Evolutionary conservation across 2,329 filamentous ascomycete species (phyloP).

Genomic region (Pseudohalonectria lignicola): DNA sequence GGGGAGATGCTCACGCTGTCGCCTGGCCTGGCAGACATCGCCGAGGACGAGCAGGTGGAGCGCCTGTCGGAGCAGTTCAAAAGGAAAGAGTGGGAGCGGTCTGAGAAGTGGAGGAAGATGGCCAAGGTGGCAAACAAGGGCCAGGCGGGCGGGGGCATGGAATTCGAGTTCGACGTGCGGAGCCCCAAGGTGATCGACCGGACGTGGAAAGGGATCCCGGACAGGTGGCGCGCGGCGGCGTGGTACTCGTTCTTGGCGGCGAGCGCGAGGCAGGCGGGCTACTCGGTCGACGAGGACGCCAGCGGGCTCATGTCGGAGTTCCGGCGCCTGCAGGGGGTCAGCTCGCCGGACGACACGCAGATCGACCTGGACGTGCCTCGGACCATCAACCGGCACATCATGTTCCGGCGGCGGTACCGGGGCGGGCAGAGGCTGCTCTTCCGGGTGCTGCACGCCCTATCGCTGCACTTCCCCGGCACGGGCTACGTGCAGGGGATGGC

Average conservation of each 20-base stretch:
- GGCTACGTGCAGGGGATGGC: slow-evolving; percentile 99
- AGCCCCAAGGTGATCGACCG: slow-evolving; percentile 80
- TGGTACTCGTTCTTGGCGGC: slow-evolving; percentile 88
- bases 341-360: slow-evolving; percentile 85
- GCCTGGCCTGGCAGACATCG: slow-evolving; percentile 43
- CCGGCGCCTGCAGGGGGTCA: slow-evolving; percentile 58
- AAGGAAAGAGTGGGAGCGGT: slow-evolving; percentile 49
- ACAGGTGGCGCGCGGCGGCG: slow-evolving; percentile 84
- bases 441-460: slow-evolving; percentile 82
- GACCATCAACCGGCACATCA: slow-evolving; percentile 91
- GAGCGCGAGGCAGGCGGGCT: slow-evolving; percentile 46
- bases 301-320: slow-evolving; percentile 46
- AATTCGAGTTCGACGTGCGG: slow-evolving; percentile 69
- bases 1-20: slow-evolving; percentile 55
- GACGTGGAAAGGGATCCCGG: slow-evolving; percentile 97
- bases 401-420: slow-evolving; percentile 87
- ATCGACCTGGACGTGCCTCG: slow-evolving; percentile 95
- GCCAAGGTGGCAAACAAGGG: slow-evolving; percentile 43
- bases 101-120: slow-evolving; percentile 60
- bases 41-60: slow-evolving; percentile 42
- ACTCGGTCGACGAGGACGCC: slow-evolving; percentile 17
- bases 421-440: slow-evolving; percentile 89
- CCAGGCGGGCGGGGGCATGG: slow-evolving; percentile 43
- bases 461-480: slow-evolving; percentile 79
- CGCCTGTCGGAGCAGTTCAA: slow-evolving; percentile 44